Evolutionary conservation across 2,329 filamentous ascomycete species (phyloP).

Genomic region (Exophiala sp.): DNA sequence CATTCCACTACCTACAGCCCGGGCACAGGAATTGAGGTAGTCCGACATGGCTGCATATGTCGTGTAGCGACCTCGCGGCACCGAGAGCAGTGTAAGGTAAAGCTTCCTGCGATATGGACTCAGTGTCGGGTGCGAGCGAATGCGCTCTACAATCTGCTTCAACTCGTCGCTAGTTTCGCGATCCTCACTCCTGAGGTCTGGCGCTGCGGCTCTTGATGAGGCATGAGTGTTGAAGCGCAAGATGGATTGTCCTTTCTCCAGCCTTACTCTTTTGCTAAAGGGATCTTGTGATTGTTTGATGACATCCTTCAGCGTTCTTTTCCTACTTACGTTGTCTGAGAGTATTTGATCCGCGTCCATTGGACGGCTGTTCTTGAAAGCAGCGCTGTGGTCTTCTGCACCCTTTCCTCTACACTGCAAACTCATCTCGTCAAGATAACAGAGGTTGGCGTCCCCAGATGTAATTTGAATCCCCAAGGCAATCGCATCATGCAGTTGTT

Average conservation of each 20-base stretch:
- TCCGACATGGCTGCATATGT: conserved; percentile 69
- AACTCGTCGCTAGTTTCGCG: conserved; percentile 3
- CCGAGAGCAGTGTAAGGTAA: conserved; percentile 67
- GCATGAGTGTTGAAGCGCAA: conserved; percentile 10
- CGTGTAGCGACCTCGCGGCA: conserved; percentile 67
- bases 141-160: conserved; percentile 34
- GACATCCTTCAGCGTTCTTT: conserved; percentile 1
- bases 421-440: conserved; percentile 38
- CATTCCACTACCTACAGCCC: conserved; percentile 72
- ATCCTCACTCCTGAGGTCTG: not conserved
- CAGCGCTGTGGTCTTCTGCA: conserved; percentile 20
- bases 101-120: conserved; percentile 51
- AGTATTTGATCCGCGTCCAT: not conserved
- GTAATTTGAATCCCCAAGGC: conserved; percentile 37
- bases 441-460: conserved; percentile 36
- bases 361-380: not conserved
- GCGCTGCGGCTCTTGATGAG: not conserved
- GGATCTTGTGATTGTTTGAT: not conserved
- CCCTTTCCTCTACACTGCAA: conserved; percentile 37
- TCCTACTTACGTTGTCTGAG: not conserved
- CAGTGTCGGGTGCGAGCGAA: conserved; percentile 42
- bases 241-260: conserved; percentile 16
- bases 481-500: conserved; percentile 37
- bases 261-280: not conserved
- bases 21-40: conserved; percentile 63